These are phyloP conservation scores for Thermochaetoides thermophila DNA, from an alignment of 495 filamentous ascomycete genomes.

Conservation along the genomic window DNA sequence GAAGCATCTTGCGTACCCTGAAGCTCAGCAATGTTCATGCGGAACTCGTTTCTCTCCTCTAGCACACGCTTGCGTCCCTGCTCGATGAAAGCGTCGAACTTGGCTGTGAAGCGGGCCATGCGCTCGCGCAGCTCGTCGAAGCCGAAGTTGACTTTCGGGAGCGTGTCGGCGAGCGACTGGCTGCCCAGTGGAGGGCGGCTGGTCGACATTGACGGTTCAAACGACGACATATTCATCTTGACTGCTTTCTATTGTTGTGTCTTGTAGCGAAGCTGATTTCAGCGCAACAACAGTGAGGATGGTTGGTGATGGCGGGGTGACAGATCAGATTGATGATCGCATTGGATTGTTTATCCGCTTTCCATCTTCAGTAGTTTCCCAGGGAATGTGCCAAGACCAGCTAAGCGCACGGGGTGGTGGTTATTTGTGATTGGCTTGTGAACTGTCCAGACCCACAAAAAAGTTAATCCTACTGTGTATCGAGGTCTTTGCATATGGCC, in stretches of 20 bases:
- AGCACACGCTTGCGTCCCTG: conserved; percentile 74
- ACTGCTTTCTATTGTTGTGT: too few species aligned
- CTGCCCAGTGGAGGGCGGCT: conserved; percentile 51
- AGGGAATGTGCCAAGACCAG: conserved; percentile 7
- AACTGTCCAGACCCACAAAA: conserved; percentile 11
- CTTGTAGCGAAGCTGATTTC: too few species aligned
- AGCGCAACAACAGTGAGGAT: too few species aligned
- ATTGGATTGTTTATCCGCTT: conserved; percentile 11
- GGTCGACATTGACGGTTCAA: conserved; percentile 64
- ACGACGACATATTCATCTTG: conserved; percentile 69
- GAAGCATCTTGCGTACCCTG: conserved; percentile 63
- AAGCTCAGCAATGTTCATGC: conserved; percentile 73
- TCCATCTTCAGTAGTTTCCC: conserved; percentile 13
- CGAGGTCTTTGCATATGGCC: too few species aligned
- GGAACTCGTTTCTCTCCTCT: conserved; percentile 87
- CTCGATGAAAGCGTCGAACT: conserved; percentile 90
- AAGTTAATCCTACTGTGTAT: too few species aligned
- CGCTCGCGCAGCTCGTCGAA: conserved; percentile 91
- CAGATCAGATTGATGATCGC: not conserved
- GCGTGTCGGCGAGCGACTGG: conserved; percentile 51
- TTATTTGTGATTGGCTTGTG: conserved; percentile 1
- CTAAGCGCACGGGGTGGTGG: not conserved
- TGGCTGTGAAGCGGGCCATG: conserved; percentile 84
- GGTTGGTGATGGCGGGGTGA: too few species aligned
- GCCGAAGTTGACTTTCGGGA: conserved; percentile 86